Evolutionary conservation across 192 early-diverging fungal genomes (phyloP), one percentile per base, ranked within the genome.

Genomic region (Entrophospora sp.): DNA sequence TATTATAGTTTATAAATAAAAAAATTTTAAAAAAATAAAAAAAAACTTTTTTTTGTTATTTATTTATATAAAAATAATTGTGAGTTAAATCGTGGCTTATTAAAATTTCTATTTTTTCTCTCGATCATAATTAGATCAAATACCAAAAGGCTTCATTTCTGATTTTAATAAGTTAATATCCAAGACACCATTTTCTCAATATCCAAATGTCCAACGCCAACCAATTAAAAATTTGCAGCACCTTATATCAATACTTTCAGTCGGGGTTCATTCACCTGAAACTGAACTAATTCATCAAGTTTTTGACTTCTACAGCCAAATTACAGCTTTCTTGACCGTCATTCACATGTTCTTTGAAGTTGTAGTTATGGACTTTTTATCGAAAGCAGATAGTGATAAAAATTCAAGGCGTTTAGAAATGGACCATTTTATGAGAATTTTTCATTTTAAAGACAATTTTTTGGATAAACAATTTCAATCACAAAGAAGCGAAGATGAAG

Each of bases 341-440:
- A 25, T 44, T 30, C 64, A 66, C 9, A 55, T 66, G 49, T 66
- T 66, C 20, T 66, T 66, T 55, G 64, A 66, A 24, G n/a, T 55
- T 3, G 37, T 66, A 4, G 48, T 43, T 10, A 55, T 42, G 48
- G 64, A 66, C 12, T 55, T 66, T 55, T 18, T 66, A 32, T 55
- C 51, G 6, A 51, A 66, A 1, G 6, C 16, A n/a, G 36, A 28
- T 13, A 27, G 55, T 32, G 49, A 27, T 6, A 13, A n/a, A 14
- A 7, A 28, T 24, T 22, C 13, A 18, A 14, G 37, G 18, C 45
- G 31, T 34, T 13, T 24, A 14, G 34, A 13, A 27, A 28, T 66
- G 32, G 51, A 55, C 38, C 20, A 18, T 4, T 66, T 66, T n/a
- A 66, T 66, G 64, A 55, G 31, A n/a, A 66, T 66, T 27, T 66